Conservation (phyloP, 768 basidiomycete genomes). For the Boletus pseudopeckii region DNA sequence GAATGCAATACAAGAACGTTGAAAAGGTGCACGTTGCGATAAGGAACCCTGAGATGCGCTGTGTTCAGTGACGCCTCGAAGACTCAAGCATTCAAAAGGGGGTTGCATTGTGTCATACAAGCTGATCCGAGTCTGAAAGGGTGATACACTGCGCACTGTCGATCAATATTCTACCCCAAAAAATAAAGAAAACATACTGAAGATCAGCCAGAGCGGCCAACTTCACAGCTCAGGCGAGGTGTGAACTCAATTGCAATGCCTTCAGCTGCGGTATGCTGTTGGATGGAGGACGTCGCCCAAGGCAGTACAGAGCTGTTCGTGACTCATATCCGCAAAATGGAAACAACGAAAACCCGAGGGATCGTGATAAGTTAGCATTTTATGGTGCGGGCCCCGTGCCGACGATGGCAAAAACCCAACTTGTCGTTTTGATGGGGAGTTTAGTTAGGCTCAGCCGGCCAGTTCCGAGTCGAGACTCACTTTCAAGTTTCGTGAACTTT, state of each 20-base stretch:
- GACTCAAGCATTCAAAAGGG: background rate
- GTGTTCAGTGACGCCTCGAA: background rate
- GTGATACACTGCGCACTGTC: background rate
- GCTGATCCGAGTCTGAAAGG: background rate
- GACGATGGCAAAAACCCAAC: background rate
- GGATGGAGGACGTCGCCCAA: background rate
- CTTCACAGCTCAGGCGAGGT: background rate
- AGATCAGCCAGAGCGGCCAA: background rate
- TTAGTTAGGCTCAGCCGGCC: no score
- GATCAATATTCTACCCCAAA: background rate
- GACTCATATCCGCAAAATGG: slow-evolving; percentile 5
- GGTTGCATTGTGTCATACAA: background rate
- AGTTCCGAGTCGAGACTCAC: no score
- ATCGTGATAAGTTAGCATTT: background rate
- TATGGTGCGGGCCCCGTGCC: background rate
- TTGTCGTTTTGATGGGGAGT: no score
- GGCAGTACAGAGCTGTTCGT: background rate
- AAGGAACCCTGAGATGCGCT: background rate
- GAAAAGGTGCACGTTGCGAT: background rate
- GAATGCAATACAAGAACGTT: slow-evolving; percentile 6
- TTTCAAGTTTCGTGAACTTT: no score
- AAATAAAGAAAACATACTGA: background rate
- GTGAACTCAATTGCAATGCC: background rate
- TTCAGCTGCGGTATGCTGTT: no score
- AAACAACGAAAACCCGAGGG: background rate